Evolutionary conservation across 1,284 basidiomycete genomes (phyloP).

Genomic region (Malassezia psittaci): DNA sequence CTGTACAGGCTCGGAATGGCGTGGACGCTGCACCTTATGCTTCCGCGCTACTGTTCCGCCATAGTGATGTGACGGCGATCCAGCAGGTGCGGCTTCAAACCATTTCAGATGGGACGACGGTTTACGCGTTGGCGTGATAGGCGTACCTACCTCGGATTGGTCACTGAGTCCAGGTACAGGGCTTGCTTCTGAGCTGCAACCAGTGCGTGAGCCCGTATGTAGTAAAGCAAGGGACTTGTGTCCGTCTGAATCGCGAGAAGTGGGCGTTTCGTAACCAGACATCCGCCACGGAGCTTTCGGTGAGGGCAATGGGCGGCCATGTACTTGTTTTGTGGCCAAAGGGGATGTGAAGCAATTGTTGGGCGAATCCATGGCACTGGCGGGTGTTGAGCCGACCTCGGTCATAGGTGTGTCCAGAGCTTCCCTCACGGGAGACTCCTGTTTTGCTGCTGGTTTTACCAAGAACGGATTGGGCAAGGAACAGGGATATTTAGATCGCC

Average conservation of each 20-base stretch:
- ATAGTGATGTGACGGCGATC: conserved; percentile 25
- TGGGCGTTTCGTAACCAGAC: not conserved
- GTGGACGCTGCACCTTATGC: conserved; percentile 6
- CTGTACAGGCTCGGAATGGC: conserved; percentile 11
- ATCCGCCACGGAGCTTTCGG: not conserved
- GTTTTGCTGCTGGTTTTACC: not conserved
- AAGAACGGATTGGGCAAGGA: not conserved
- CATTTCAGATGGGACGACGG: conserved; percentile 28
- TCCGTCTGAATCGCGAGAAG: not conserved
- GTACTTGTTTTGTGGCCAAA: not conserved
- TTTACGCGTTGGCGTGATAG: conserved; percentile 13
- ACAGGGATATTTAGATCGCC: not conserved
- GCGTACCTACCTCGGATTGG: not conserved
- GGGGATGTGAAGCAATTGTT: conserved; percentile 13
- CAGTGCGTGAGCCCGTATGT: not conserved
- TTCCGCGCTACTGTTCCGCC: not conserved
- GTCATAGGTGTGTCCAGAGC: conserved; percentile 1
- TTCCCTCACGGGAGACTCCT: not conserved
- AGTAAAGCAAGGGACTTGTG: not conserved
- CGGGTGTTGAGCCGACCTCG: not conserved
- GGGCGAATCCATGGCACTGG: conserved; percentile 13
- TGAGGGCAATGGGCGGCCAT: not conserved
- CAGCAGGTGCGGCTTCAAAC: conserved; percentile 34
- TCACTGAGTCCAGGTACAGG: not conserved
- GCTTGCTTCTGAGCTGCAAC: not conserved